Percentiles rank a stretch among this genome's conserved stretches.
phyloP scores from a whole-genome alignment of 306 rosid species.

The Cucumis cinereus region DNA sequence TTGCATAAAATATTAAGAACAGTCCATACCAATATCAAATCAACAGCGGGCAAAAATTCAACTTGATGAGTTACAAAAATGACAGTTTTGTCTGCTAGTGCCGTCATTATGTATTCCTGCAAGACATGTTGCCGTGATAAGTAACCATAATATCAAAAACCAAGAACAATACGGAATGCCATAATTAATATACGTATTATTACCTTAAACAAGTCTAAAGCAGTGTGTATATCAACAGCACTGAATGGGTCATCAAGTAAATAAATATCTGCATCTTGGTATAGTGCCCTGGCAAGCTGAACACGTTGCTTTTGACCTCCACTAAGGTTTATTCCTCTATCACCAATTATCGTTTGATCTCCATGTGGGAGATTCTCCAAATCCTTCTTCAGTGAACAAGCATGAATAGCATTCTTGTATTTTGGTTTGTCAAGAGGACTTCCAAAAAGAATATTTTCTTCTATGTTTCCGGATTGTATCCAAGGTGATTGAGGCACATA shows the following conservation, averaged over 20 bases:
- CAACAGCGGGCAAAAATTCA: constrained; percentile 90
- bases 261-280: constrained; percentile 85
- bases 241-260: constrained; percentile 97
- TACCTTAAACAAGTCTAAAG: constrained; percentile 73
- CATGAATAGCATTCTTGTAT: constrained; percentile 77
- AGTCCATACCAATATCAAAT: constrained; percentile 78
- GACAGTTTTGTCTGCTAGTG: constrained; percentile 76
- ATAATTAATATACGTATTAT: constrained; percentile 3
- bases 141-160: background rate
- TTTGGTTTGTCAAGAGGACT: constrained; percentile 85
- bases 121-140: constrained; percentile 11
- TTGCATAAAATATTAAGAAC: constrained; percentile 11
- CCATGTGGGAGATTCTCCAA: constrained; percentile 81
- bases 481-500: constrained; percentile 92
- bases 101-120: constrained; percentile 95
- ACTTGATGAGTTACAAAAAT: constrained; percentile 97
- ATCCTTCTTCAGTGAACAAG: constrained; percentile 86
- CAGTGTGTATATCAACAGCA: constrained; percentile 98
- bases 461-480: constrained; percentile 91
- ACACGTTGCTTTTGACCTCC: constrained; percentile 98
- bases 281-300: constrained; percentile 93
- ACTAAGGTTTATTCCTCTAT: constrained; percentile 85
- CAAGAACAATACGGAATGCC: constrained; percentile 8
- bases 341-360: constrained; percentile 92
- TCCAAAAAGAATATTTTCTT: constrained; percentile 86